These are phyloP conservation scores for Zea luxurians DNA, from an alignment of 176 grass and related monocot genomes.

Conservation along the genomic window DNA sequence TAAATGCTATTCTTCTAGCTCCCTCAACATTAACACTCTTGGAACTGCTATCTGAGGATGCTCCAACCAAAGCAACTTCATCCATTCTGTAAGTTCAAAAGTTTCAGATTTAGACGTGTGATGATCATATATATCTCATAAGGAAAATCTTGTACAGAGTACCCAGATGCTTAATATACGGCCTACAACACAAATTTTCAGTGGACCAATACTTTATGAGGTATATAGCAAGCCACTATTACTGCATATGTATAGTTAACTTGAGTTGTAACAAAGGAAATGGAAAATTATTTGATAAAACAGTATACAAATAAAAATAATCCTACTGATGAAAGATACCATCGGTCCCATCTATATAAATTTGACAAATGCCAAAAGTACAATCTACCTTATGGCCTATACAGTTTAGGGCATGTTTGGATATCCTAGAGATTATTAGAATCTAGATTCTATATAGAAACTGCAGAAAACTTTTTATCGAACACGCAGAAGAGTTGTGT, in stretches of 20 bases:
- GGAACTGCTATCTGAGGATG: slow-evolving; percentile 71
- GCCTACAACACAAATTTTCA: background rate
- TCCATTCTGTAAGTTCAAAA: slow-evolving; percentile 75
- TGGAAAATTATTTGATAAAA: background rate
- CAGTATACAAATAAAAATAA: background rate
- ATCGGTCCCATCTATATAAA: background rate
- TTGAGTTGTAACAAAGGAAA: slow-evolving; percentile 12
- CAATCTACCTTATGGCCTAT: background rate
- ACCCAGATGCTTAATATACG: background rate
- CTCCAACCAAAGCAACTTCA: slow-evolving; percentile 73
- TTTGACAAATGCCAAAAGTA: background rate
- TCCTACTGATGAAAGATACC: background rate
- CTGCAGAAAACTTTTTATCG: background rate
- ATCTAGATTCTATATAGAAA: background rate
- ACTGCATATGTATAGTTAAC: background rate
- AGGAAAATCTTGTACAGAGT: slow-evolving; percentile 26
- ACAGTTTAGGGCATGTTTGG: slow-evolving; percentile 12
- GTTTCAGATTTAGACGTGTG: slow-evolving; percentile 28
- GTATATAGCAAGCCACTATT: slow-evolving; percentile 12
- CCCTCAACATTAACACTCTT: slow-evolving; percentile 84
- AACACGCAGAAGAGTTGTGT: no score
- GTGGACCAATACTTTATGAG: background rate
- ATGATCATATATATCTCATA: slow-evolving; percentile 21
- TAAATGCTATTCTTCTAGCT: slow-evolving; percentile 95
- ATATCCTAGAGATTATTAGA: background rate